Conservation (phyloP, 257 asterid species). For the Solanum virginianum region DNA sequence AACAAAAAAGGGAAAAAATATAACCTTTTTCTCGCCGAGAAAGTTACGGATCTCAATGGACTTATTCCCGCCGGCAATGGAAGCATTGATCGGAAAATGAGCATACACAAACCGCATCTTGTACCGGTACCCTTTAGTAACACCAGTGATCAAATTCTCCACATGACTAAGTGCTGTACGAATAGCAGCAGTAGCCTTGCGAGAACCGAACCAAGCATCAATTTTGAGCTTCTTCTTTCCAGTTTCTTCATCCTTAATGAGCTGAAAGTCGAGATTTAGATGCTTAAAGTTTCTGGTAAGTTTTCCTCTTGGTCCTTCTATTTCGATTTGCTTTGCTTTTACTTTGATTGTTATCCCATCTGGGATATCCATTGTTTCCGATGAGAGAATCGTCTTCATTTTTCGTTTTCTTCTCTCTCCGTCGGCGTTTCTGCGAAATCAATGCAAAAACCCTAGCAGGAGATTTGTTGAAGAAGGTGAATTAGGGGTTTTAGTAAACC, state of each 20-base stretch:
- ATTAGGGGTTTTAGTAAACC: background rate
- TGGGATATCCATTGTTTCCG: background rate
- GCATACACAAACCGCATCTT: background rate
- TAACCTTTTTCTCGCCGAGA: background rate
- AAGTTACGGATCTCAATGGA: background rate
- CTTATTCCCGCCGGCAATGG: background rate
- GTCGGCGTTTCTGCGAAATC: background rate
- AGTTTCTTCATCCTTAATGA: background rate
- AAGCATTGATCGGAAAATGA: background rate
- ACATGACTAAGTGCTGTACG: background rate
- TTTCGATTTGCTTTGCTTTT: background rate
- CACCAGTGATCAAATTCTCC: background rate
- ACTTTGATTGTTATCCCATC: background rate
- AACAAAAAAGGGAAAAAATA: background rate
- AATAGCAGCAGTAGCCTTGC: background rate
- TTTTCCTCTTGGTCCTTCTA: background rate
- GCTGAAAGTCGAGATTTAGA: background rate
- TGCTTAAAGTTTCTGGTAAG: background rate
- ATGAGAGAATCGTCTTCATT: background rate
- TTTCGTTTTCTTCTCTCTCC: background rate
- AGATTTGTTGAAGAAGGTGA: background rate
- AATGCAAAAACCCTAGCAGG: background rate
- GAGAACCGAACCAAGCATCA: background rate
- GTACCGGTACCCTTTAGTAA: background rate
- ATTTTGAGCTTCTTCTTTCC: background rate